phyloP scores from a whole-genome alignment of 306 rosid species.

The Dryas drummondii region DNA sequence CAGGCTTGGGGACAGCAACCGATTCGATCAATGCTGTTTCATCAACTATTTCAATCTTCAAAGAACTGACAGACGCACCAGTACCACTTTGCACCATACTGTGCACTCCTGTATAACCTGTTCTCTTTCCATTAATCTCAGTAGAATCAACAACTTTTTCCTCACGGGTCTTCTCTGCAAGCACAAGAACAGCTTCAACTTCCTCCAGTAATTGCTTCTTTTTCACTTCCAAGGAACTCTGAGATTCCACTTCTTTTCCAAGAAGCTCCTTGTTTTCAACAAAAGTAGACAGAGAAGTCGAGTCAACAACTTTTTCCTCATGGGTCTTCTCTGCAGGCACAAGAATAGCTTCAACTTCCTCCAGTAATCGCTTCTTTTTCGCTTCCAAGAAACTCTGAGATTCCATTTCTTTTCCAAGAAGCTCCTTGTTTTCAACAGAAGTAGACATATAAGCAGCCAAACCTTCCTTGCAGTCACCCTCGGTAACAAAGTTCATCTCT shows the following conservation, averaged over 20 bases:
- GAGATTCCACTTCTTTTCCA: conserved; percentile 25
- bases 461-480: conserved; percentile 6
- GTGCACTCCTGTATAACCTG: too few relatives aligned
- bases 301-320: too few relatives aligned
- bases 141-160: too few relatives aligned
- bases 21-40: conserved; percentile 75
- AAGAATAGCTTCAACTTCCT: conserved; percentile 55
- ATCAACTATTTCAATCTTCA: conserved; percentile 68
- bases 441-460: neutral
- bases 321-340: conserved; percentile 31
- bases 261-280: neutral
- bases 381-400: conserved; percentile 32
- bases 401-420: conserved; percentile 21
- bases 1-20: conserved; percentile 15
- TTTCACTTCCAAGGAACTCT: conserved; percentile 36
- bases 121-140: too few relatives aligned
- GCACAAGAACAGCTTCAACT: conserved; percentile 50
- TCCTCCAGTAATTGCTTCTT: conserved; percentile 58
- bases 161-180: conserved; percentile 24
- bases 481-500: conserved; percentile 6
- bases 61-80: conserved; percentile 21
- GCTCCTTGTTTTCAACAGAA: neutral
- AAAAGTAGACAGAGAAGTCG: neutral
- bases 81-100: neutral
- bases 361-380: conserved; percentile 55